Conservation (phyloP, 495 filamentous ascomycete species). For the Annulohypoxylon bovei region DNA sequence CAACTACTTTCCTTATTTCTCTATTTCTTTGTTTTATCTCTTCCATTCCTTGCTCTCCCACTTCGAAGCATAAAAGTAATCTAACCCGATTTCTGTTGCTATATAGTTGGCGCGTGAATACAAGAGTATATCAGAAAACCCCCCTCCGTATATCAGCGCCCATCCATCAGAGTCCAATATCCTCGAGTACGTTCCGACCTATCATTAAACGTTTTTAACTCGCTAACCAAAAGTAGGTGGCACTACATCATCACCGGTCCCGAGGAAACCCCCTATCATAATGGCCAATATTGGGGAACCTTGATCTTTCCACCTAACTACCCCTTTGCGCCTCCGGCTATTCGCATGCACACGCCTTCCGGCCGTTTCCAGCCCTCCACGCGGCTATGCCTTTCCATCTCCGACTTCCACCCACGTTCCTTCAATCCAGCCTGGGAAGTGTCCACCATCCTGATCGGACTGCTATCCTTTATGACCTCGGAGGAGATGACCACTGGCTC, state of each 20-base stretch:
- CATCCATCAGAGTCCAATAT: slow-evolving; percentile 97
- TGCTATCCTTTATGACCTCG: slow-evolving; percentile 96
- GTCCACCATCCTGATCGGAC: slow-evolving; percentile 91
- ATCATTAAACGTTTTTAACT: not conserved
- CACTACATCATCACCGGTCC: slow-evolving; percentile 98
- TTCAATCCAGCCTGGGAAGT: slow-evolving; percentile 99
- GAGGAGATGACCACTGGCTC: slow-evolving; percentile 99
- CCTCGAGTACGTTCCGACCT: slow-evolving; percentile 71
- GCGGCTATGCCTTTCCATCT: slow-evolving; percentile 92
- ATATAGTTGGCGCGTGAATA: slow-evolving; percentile 90
- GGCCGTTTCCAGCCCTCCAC: slow-evolving; percentile 94
- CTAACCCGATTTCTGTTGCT: slow-evolving; percentile 18
- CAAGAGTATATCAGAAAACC: slow-evolving; percentile 88
- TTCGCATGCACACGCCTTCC: slow-evolving; percentile 97
- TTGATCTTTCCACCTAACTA: slow-evolving; percentile 95
- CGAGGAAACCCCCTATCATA: slow-evolving; percentile 91
- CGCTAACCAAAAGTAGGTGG: slow-evolving; percentile 69
- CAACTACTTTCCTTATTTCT: slow-evolving; percentile 3
- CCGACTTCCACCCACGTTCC: slow-evolving; percentile 95
- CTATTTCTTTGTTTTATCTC: no score
- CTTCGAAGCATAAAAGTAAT: not conserved
- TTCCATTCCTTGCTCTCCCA: not conserved
- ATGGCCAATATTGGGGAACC: slow-evolving; percentile 98
- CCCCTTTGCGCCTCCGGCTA: slow-evolving; percentile 95
- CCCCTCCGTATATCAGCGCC: slow-evolving; percentile 90